Conservation (phyloP, 805 yeast species). For the Wickerhamia fluorescens region DNA sequence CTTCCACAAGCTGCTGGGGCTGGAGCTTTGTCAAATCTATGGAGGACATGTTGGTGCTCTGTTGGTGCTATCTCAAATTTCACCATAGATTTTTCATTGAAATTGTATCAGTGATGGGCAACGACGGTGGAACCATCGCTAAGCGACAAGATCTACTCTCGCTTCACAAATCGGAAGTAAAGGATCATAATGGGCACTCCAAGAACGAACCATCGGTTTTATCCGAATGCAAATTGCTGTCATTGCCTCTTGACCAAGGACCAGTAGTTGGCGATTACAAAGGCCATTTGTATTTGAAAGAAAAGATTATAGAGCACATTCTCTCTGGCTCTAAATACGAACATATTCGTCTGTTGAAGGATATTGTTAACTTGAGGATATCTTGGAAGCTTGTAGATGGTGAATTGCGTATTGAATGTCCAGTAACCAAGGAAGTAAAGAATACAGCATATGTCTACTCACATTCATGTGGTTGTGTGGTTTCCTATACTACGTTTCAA, state of each 20-base stretch:
- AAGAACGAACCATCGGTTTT: neutral
- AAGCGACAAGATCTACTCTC: conserved; percentile 45
- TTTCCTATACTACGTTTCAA: conserved; percentile 18
- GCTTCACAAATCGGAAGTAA: conserved; percentile 11
- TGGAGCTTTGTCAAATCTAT: conserved; percentile 59
- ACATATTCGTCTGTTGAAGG: conserved; percentile 19
- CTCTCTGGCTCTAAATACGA: conserved; percentile 24
- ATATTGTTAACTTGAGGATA: conserved; percentile 18
- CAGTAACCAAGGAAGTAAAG: conserved; percentile 18
- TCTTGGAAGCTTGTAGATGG: too few species aligned
- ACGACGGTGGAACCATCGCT: conserved; percentile 72
- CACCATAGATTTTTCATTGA: neutral
- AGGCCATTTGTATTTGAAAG: conserved; percentile 63
- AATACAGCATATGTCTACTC: conserved; percentile 19
- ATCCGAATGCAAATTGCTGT: conserved; percentile 21
- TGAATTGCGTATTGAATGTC: too few species aligned
- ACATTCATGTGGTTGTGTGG: conserved; percentile 34
- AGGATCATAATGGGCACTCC: neutral
- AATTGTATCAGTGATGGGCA: conserved; percentile 26
- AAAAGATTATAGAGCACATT: conserved; percentile 51
- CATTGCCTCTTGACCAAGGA: conserved; percentile 30
- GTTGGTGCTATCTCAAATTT: neutral
- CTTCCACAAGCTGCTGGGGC: conserved; percentile 78
- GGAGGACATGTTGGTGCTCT: neutral
- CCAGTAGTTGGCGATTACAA: conserved; percentile 63